Percentiles rank a stretch among this genome's conserved stretches.
phyloP scores from a whole-genome alignment of 805 yeast species.

The Pichia cephalocereana region DNA sequence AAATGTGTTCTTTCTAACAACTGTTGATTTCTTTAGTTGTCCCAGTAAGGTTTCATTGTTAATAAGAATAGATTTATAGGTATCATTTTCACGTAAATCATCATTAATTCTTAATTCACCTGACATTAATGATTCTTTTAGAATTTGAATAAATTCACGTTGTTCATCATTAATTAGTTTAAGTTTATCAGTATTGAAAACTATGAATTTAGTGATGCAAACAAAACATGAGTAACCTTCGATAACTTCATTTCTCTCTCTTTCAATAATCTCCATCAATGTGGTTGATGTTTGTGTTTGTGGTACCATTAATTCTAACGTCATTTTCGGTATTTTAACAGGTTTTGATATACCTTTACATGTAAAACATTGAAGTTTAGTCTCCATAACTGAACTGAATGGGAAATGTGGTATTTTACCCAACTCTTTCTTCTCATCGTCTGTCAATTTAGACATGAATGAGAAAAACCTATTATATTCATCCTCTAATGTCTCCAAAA shows the following conservation, averaged over 20 bases:
- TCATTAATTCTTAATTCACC: conserved; percentile 47
- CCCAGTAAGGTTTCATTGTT: conserved; percentile 21
- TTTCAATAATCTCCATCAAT: conserved; percentile 45
- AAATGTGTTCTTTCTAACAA: conserved; percentile 55
- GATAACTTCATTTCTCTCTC: conserved; percentile 55
- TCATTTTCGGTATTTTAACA: conserved; percentile 50
- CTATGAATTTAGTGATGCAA: conserved; percentile 43
- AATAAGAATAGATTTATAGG: conserved; percentile 34
- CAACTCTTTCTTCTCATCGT: conserved; percentile 2
- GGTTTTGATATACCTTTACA: conserved; percentile 59
- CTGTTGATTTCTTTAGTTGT: conserved; percentile 39
- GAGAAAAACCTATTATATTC: conserved; percentile 36
- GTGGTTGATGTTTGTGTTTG: conserved; percentile 26
- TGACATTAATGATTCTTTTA: conserved; percentile 25
- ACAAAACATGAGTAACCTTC: conserved; percentile 73
- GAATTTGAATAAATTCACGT: conserved; percentile 26
- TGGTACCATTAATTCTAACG: conserved; percentile 71
- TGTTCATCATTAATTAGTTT: conserved; percentile 16
- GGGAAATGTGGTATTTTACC: conserved; percentile 54
- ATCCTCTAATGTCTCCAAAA: conserved; percentile 66
- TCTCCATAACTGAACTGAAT: conserved; percentile 56
- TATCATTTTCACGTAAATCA: conserved; percentile 40
- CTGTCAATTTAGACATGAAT: conserved; percentile 46
- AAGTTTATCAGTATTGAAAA: neutral
- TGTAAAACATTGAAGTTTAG: conserved; percentile 58